phyloP scores from a whole-genome alignment of 1,284 basidiomycete genomes.

The Pseudozyma sp. region DNA sequence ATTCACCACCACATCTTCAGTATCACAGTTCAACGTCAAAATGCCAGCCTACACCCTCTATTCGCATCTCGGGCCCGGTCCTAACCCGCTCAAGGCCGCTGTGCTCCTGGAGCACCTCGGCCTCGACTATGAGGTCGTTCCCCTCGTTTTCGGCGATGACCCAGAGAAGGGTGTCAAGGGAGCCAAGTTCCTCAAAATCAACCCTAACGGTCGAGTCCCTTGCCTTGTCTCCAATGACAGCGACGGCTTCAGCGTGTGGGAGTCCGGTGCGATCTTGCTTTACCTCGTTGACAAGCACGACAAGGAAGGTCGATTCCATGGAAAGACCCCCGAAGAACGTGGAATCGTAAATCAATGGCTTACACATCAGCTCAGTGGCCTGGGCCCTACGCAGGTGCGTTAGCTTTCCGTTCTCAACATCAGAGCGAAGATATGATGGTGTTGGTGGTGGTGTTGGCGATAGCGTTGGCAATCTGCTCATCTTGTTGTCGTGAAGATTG shows the following conservation, averaged over 20 bases:
- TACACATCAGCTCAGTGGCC: constrained; percentile 52
- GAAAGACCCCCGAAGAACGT: constrained; percentile 50
- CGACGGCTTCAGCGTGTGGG: constrained; percentile 57
- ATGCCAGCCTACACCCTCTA: constrained; percentile 60
- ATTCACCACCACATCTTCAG: background rate
- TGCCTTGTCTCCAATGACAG: constrained; percentile 60
- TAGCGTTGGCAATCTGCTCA: no score
- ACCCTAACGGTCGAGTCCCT: constrained; percentile 62
- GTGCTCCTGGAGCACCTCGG: constrained; percentile 61
- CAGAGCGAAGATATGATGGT: background rate
- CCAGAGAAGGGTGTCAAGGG: constrained; percentile 62
- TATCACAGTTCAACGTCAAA: background rate
- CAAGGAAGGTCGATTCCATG: constrained; percentile 39
- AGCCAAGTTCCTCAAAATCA: constrained; percentile 55
- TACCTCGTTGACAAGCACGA: constrained; percentile 63
- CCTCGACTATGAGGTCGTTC: constrained; percentile 53
- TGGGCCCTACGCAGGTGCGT: constrained; percentile 50
- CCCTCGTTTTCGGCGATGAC: constrained; percentile 58
- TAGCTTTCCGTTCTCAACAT: background rate
- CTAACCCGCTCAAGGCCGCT: constrained; percentile 62
- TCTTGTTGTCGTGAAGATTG: no score
- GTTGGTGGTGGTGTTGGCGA: no score
- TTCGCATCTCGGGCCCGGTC: constrained; percentile 55
- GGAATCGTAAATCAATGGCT: constrained; percentile 56
- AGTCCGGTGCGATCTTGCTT: constrained; percentile 57